Conservation (phyloP, 2,329 filamentous ascomycete species). For the Juglanconis sp. region DNA sequence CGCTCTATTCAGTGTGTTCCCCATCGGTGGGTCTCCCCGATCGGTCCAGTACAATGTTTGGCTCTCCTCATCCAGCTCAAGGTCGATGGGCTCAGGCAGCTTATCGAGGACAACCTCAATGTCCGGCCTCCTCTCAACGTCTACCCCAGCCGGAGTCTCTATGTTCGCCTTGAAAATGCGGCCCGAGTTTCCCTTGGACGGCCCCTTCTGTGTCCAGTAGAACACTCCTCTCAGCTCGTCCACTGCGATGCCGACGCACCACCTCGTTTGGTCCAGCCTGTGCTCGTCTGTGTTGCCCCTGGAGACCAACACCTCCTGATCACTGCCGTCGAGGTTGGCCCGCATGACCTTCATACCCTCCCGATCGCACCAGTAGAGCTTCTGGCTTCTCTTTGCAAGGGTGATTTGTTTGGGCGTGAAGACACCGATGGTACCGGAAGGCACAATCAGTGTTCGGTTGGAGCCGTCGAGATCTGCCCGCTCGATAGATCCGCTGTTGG, state of each 20-base stretch:
- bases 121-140: slow-evolving; percentile 32
- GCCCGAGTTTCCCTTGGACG: slow-evolving; percentile 46
- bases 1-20: slow-evolving; percentile 50
- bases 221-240: slow-evolving; percentile 37
- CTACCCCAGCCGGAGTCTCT: slow-evolving; percentile 31
- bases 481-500: slow-evolving; percentile 36
- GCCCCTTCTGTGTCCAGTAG: slow-evolving; percentile 61
- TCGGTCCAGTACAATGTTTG: slow-evolving; percentile 58
- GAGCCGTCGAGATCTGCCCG: slow-evolving; percentile 46
- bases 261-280: slow-evolving; percentile 32
- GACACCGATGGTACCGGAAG: slow-evolving; percentile 32
- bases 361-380: slow-evolving; percentile 42
- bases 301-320: slow-evolving; percentile 36
- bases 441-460: slow-evolving; percentile 40
- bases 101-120: slow-evolving; percentile 39
- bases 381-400: slow-evolving; percentile 26
- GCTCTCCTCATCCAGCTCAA: slow-evolving; percentile 48
- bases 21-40: slow-evolving; percentile 52
- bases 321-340: slow-evolving; percentile 36
- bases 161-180: slow-evolving; percentile 51
- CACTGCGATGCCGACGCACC: slow-evolving; percentile 56
- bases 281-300: slow-evolving; percentile 16
- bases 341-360: slow-evolving; percentile 41
- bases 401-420: slow-evolving; percentile 49
- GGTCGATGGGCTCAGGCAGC: slow-evolving; percentile 55